Evolutionary conservation across 2,329 filamentous ascomycete genomes (phyloP).

Genomic region (Fusarium sp.): DNA sequence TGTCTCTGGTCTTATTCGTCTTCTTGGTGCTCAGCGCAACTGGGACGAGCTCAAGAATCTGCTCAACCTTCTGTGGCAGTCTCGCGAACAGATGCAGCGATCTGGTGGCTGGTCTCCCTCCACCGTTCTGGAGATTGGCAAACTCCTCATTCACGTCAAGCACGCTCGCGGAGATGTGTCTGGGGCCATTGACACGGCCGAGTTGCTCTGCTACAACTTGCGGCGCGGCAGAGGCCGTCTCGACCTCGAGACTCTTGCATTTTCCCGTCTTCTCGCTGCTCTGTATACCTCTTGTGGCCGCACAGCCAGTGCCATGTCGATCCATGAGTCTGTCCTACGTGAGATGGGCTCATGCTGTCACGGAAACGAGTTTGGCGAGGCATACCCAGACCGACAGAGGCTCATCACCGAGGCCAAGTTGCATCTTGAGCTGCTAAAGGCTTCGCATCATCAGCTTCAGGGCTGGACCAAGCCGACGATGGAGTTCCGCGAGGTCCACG

Average conservation of each 20-base stretch:
- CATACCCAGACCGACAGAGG: constrained; percentile 17
- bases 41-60: constrained; percentile 57
- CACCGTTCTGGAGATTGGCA: constrained; percentile 40
- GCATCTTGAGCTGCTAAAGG: constrained; percentile 39
- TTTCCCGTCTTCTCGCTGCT: constrained; percentile 40
- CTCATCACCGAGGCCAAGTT: constrained; percentile 29
- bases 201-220: constrained; percentile 44
- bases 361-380: constrained; percentile 8
- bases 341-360: constrained; percentile 37
- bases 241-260: constrained; percentile 40
- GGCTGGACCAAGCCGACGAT: constrained; percentile 30
- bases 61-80: constrained; percentile 38
- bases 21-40: constrained; percentile 61
- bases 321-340: constrained; percentile 38
- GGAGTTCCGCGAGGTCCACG: constrained; percentile 36
- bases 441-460: constrained; percentile 30
- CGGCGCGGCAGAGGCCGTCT: constrained; percentile 42
- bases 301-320: constrained; percentile 29
- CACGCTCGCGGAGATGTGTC: constrained; percentile 23
- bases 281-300: constrained; percentile 31
- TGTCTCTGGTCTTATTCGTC: constrained; percentile 57
- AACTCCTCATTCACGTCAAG: constrained; percentile 40
- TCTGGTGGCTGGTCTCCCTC: constrained; percentile 37
- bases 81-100: constrained; percentile 36
- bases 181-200: constrained; percentile 39